Base-by-base conservation (phyloP, 2,329 filamentous ascomycete species). In the Pseudopyrenochaeta lycopersici region DNA sequence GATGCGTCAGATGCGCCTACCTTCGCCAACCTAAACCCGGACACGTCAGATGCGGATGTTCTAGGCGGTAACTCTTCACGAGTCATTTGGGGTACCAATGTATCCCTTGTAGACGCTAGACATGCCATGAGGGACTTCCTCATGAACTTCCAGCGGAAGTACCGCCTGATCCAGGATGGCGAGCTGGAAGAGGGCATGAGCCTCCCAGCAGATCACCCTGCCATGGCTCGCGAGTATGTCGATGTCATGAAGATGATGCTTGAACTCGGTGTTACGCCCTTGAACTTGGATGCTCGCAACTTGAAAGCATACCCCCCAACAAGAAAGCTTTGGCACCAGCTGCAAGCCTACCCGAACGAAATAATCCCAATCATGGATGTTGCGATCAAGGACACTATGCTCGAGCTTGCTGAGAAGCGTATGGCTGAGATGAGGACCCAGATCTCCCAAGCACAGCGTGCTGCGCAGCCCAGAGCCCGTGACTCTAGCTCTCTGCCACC, bases 321-420 rank as follows among this genome's bases (percentile, higher is more conserved):
- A 0, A 83, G 89, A 66, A 98, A 98, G 78, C 82, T 99, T 50
- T 98, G 92, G 91, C 91, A 98, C 74, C 96, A 99, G 76, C 82
- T 96, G 52, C 91, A 96, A 73, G 89, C 90, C 12, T 99, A 97
- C 71, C 95, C 95, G 0, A 92, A 95, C 70, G 95, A 99, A 82
- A 93, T 99, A 47, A 90, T 99, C 39, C 93, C 94, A 2, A 84
- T 98, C 41, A 97, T 99, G 90, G 96, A 99, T 83, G 91, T 96
- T 75, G 88, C 88, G 5, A 86, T 97, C 45, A 96, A 97, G 72
- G 94, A 99, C 77, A 83, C 92, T 48, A 96, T 98, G 89, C 86
- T 95, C 20, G 93, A 97, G 71, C 80, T 98, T 44, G 92, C 94
- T 0, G 86, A 90, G 57, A 88, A 89, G 54, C 90, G 96, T 67